These are phyloP conservation scores for Vigna mungo DNA, from an alignment of 306 rosid genomes.

Conservation along the genomic window DNA sequence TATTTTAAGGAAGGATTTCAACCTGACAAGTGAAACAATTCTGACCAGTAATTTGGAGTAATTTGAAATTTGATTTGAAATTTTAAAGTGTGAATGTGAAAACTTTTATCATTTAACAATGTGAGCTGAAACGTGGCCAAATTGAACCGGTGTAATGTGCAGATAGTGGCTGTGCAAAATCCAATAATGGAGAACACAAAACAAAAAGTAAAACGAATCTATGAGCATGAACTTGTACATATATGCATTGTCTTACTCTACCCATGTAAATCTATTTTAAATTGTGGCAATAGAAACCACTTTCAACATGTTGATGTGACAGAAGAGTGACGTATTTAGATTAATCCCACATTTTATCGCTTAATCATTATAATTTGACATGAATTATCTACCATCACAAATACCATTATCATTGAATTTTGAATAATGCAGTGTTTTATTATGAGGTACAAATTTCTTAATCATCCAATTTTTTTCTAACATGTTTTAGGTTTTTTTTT, in stretches of 20 bases:
- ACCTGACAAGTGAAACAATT: neutral
- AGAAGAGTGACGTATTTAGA: too few relatives aligned
- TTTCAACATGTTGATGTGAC: constrained; percentile 16
- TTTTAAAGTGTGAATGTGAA: neutral
- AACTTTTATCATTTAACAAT: neutral
- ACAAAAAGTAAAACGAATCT: constrained; percentile 40
- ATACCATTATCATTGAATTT: too few relatives aligned
- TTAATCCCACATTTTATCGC: too few relatives aligned
- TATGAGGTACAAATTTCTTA: too few relatives aligned
- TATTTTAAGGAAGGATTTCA: neutral
- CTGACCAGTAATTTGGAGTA: constrained; percentile 1
- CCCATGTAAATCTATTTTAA: constrained; percentile 16
- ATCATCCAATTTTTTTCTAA: too few relatives aligned
- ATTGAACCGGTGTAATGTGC: neutral
- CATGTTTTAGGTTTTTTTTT: too few relatives aligned
- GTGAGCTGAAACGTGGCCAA: constrained; percentile 37
- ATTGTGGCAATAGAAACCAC: constrained; percentile 20
- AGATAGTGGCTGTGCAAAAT: constrained; percentile 33
- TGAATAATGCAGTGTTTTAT: too few relatives aligned
- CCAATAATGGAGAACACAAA: constrained; percentile 45
- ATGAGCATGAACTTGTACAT: neutral
- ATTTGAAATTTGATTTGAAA: constrained; percentile 2
- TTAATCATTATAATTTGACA: too few relatives aligned
- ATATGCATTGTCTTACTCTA: neutral
- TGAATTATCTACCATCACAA: too few relatives aligned